Base-by-base conservation (phyloP, 495 filamentous ascomycete genomes). In the Delitschia confertaspora region DNA sequence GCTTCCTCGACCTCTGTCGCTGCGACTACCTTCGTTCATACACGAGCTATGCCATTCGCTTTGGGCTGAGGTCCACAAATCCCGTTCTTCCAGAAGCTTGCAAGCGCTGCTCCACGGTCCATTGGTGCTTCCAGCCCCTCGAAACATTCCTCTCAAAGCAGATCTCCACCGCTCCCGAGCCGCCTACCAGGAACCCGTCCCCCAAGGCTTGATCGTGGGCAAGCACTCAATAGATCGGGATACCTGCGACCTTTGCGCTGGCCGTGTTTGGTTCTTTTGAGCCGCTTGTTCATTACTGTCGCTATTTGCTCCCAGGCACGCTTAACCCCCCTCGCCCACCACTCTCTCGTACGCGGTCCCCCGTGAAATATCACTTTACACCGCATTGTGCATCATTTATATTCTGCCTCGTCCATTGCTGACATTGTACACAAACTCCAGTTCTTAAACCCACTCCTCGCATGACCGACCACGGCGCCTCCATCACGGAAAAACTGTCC, bases 1-100 rank as follows among this genome's bases (percentile, higher is more conserved):
- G 49, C 53, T 57, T 52, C 49, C 38, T 39, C 49, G 46, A 38
- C 47, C 53, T 45, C 45, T 33, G 20, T 48, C 22, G 13, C 48
- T 19, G 43, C 44, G 45, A 41, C 38, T 43, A 49, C 46, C 49
- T 16, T 47, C 49, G 23, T 29, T 40, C 23, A 14, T 6, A n/a
- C n/a, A n/a, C n/a, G n/a, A n/a, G n/a, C n/a, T n/a, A n/a, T n/a
- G n/a, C n/a, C n/a, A n/a, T n/a, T n/a, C n/a, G n/a, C n/a, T n/a
- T n/a, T n/a, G n/a, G n/a, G n/a, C n/a, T n/a, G n/a, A n/a, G n/a
- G n/a, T n/a, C n/a, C n/a, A n/a, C n/a, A n/a, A n/a, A n/a, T n/a
- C n/a, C n/a, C 10, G 2, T 29, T 18, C 40, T 45, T 53, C 53
- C 45, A 47, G 44, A 57, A 36, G 27, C 21, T 24, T 16, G 16